Base-by-base conservation (phyloP, 2,329 filamentous ascomycete species). In the Xylaria polymorpha region DNA sequence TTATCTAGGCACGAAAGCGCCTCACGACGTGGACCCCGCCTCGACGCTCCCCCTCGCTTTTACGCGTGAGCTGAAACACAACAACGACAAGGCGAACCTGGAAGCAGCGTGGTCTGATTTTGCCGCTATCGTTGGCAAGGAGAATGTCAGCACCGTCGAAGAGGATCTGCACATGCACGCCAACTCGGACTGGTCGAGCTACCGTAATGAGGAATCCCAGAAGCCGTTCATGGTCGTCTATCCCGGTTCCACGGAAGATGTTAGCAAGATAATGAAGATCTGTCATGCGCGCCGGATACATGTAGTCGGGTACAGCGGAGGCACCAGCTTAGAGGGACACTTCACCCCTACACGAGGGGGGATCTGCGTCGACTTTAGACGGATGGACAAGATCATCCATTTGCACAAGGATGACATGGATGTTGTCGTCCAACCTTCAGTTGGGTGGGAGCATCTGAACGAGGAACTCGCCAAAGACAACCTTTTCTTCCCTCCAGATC, bases 401-500 rank as follows among this genome's bases (percentile, higher is more conserved):
- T 78, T 95, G 50, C 88, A 94, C 79, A 89, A 90, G 74, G 86
- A 89, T 4, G 89, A 91, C 74, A 79, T 91, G 72, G 89, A 91
- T 76, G 87, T 90, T 3, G 85, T 91, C 0, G 90, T 92, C 1
- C 90, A 92, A 74, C 89, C 90, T 3, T 92, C 92, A 0, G 86
- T 96, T 1, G 92, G 92, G 50, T 96, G 93, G 93, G 91, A 94
- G 78, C 78, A 86, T 1, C 83, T 97, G 25, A 96, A 96, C 77
- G 90, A 93, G 77, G 84, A 90, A 71, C 84, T 97, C 43, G 83
- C 82, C 6, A 84, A 88, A 41, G 86, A 92, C 55, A 90, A 90
- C 37, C 84, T 97, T 0, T 96, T 96, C 83, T 94, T 96, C 78
- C 93, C 93, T 4, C 92, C 92, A 0, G 93, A 97, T 77, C 93